These are phyloP conservation scores for Pseudocercospora fijiensis DNA, from an alignment of 2,329 filamentous ascomycete genomes.

Conservation along the genomic window DNA sequence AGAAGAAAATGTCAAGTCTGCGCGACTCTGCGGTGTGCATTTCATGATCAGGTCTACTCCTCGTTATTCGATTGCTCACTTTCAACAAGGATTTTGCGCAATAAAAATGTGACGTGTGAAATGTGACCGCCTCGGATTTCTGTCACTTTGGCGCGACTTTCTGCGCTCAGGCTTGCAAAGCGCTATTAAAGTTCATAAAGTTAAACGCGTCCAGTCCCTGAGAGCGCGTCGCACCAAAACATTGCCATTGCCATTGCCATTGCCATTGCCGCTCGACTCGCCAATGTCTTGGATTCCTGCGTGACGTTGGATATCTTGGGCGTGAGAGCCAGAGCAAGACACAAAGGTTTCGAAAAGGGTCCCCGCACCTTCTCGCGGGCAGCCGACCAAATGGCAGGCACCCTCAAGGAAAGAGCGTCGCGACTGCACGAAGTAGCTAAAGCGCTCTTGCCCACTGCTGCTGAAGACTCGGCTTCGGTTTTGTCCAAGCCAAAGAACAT, in stretches of 20 bases:
- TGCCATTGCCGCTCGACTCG: not conserved
- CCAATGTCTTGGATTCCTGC: not conserved
- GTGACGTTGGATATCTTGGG: not conserved
- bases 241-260: not conserved
- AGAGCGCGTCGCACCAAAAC: not conserved
- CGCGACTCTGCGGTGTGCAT: no score
- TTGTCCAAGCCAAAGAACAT: not conserved
- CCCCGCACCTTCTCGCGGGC: not conserved
- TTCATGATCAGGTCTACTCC: no score
- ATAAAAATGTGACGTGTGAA: not conserved
- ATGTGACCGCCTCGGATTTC: not conserved
- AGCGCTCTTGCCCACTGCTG: slow-evolving; percentile 7
- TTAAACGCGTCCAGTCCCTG: not conserved
- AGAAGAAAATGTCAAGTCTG: not conserved
- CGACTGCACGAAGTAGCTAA: slow-evolving; percentile 1
- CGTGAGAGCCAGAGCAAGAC: not conserved
- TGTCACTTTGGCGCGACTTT: not conserved
- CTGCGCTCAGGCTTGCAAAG: not conserved
- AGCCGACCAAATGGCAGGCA: not conserved
- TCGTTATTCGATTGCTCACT: not conserved
- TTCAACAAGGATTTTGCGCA: not conserved
- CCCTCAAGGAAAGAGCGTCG: not conserved
- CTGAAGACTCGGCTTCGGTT: not conserved
- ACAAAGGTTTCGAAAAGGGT: not conserved
- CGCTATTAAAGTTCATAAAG: not conserved